Percentiles rank a stretch among this genome's conserved stretches.
Evolutionary conservation across 192 early-diverging fungal genomes (phyloP).

Genomic region (Pilobolus umbonatus): DNA sequence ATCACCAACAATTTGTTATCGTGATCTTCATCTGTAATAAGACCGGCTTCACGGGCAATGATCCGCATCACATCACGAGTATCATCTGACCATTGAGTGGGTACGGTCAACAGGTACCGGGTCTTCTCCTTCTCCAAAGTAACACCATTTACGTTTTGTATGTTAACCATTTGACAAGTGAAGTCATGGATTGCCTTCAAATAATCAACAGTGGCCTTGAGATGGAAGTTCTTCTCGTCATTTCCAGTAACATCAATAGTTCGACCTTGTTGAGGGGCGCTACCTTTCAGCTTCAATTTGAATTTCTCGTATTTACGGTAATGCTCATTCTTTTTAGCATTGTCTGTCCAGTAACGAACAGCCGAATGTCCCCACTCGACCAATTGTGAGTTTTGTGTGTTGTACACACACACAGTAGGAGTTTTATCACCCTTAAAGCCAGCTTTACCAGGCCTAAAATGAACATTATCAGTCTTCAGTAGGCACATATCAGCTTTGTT

Average conservation of each 20-base stretch:
- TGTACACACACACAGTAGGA: not conserved
- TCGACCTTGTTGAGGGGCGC: not conserved
- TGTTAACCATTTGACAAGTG: not conserved
- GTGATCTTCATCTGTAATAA: conserved; percentile 9
- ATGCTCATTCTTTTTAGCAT: not conserved
- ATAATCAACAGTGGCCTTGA: conserved; percentile 2
- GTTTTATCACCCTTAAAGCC: not conserved
- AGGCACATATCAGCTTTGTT: not conserved
- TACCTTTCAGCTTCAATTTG: not conserved
- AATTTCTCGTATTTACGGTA: not conserved
- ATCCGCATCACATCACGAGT: not conserved
- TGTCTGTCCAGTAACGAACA: not conserved
- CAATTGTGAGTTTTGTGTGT: not conserved
- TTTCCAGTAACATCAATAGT: not conserved
- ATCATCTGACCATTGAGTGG: conserved; percentile 3
- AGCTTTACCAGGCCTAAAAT: not conserved
- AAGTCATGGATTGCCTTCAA: conserved; percentile 4
- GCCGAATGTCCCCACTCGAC: conserved; percentile 1
- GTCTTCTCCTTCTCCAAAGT: not conserved
- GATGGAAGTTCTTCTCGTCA: not conserved
- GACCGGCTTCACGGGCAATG: not conserved
- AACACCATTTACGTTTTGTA: not conserved
- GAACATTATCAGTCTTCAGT: not conserved
- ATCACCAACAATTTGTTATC: not conserved
- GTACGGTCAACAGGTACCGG: conserved; percentile 8